Percentiles rank a stretch among this genome's conserved stretches.
Conservation (phyloP, 2,329 filamentous ascomycete species). For the Karstenula rhodostoma region DNA sequence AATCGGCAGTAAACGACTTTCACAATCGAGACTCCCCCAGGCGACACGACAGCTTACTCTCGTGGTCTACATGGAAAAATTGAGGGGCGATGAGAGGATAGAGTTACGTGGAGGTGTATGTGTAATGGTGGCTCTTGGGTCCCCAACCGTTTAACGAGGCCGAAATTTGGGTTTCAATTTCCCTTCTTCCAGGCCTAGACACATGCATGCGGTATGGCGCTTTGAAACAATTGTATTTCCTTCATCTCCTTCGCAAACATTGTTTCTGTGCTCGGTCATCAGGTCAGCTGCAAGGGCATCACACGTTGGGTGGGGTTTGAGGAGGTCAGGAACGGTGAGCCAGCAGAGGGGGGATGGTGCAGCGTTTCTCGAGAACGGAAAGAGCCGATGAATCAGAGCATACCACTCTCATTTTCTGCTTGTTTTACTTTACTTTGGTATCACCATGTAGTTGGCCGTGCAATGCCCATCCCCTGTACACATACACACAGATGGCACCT, state of each 20-base stretch:
- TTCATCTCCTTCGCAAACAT: conserved; percentile 6
- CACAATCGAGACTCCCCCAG: conserved; percentile 26
- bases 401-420: not conserved
- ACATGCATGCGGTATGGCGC: conserved; percentile 38
- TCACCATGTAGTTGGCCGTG: not conserved
- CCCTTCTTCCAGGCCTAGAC: conserved; percentile 30
- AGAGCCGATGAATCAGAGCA: conserved; percentile 4
- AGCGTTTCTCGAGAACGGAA: conserved; percentile 10
- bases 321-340: not conserved
- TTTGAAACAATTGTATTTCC: conserved; percentile 37
- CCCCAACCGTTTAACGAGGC: not conserved
- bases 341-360: not conserved
- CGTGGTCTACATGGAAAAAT: conserved; percentile 6
- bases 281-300: conserved; percentile 5
- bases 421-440: not conserved
- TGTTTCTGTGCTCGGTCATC: not conserved
- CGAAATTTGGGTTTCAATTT: conserved; percentile 21
- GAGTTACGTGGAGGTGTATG: conserved; percentile 14
- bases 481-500: conserved; percentile 4
- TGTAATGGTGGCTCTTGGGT: conserved; percentile 2
- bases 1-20: conserved; percentile 19
- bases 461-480: not conserved
- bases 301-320: not conserved
- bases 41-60: conserved; percentile 20
- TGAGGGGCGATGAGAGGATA: conserved; percentile 19